phyloP scores from a whole-genome alignment of 306 rosid species.

The Quercus ilex region DNA sequence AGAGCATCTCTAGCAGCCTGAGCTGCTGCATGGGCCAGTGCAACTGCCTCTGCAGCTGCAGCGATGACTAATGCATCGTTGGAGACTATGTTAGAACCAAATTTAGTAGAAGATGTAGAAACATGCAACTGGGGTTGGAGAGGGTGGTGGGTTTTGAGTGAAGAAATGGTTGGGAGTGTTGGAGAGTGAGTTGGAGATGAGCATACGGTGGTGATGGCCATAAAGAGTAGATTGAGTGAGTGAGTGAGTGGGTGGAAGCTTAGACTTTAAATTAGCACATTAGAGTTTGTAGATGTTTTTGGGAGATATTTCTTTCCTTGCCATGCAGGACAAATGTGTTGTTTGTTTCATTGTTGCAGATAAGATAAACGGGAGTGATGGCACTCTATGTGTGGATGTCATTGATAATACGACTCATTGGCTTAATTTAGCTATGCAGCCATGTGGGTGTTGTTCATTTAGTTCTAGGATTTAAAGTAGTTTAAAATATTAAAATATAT shows the following conservation, averaged over 20 bases:
- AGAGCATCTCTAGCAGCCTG: slow-evolving; percentile 43
- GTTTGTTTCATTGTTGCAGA: not conserved
- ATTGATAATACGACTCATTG: no score
- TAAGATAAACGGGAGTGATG: slow-evolving; percentile 17
- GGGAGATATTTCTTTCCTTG: slow-evolving; percentile 19
- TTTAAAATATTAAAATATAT: no score
- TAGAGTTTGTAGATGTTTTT: not conserved
- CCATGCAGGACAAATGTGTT: not conserved
- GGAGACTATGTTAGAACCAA: slow-evolving; percentile 35
- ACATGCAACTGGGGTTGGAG: slow-evolving; percentile 30
- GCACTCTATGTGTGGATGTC: slow-evolving; percentile 33
- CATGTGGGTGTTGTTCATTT: no score
- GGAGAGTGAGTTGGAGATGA: slow-evolving; percentile 50
- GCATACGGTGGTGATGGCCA: slow-evolving; percentile 53
- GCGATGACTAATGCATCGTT: slow-evolving; percentile 41
- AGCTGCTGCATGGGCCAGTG: slow-evolving; percentile 30
- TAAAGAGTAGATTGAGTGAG: slow-evolving; percentile 21
- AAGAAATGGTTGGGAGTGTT: slow-evolving; percentile 46
- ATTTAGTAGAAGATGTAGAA: slow-evolving; percentile 34
- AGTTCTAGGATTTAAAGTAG: no score
- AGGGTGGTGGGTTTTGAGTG: slow-evolving; percentile 41
- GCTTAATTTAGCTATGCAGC: no score
- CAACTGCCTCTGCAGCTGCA: slow-evolving; percentile 45
- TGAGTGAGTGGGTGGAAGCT: not conserved
- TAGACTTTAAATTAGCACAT: not conserved